A percentile compares a stretch with the other conserved stretches of the same genome.
Conservation (phyloP, 228 moss, liverwort and hornwort species). For the Sphagnum magellanicum region DNA sequence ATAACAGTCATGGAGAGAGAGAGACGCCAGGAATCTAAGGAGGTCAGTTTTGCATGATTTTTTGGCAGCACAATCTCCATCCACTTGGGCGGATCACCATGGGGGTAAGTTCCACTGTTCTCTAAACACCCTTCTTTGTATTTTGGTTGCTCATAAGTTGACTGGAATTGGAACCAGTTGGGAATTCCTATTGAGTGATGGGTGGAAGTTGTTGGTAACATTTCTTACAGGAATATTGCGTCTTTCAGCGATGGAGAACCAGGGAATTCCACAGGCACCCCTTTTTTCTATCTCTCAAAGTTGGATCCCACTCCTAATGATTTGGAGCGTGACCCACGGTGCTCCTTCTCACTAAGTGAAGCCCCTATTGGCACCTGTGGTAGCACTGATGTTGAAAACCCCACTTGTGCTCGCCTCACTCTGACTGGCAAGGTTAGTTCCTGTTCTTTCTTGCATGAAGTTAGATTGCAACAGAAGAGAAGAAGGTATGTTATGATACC, state of each 20-base stretch:
- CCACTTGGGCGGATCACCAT: conserved; percentile 63
- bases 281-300: conserved; percentile 72
- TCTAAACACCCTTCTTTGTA: background rate
- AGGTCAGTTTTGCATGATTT: background rate
- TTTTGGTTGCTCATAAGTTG: background rate
- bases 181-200: too few relatives aligned
- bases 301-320: conserved; percentile 74
- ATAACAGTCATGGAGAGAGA: too few relatives aligned
- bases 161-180: too few relatives aligned
- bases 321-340: conserved; percentile 60
- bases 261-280: conserved; percentile 58
- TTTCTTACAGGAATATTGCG: conserved; percentile 57
- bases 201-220: background rate
- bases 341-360: conserved; percentile 72
- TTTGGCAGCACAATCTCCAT: conserved; percentile 79
- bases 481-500: too few relatives aligned
- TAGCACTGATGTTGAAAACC: conserved; percentile 56
- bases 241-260: conserved; percentile 79
- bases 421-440: conserved; percentile 65
- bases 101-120: conserved; percentile 42
- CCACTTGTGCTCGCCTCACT: conserved; percentile 81
- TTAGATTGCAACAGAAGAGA: too few relatives aligned
- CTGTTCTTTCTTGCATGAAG: background rate
- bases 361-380: conserved; percentile 63
- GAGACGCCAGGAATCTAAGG: too few relatives aligned